Conservation (phyloP, 2,329 filamentous ascomycete species). For the Hymenoscyphus fraxineus region DNA sequence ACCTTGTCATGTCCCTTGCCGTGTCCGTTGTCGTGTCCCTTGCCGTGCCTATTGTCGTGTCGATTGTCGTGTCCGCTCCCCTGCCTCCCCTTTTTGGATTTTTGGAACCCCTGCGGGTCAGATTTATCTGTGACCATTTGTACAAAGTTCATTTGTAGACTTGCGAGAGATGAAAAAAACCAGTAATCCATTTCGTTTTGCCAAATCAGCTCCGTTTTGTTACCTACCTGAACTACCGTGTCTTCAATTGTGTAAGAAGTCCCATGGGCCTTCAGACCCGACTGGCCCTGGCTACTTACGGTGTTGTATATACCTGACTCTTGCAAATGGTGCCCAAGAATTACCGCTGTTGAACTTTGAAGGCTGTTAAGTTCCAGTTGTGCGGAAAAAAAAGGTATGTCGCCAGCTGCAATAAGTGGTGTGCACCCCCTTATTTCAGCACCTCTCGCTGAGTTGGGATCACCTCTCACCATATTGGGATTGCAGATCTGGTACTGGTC, state of each 20-base stretch:
- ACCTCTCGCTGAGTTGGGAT: too few relatives aligned
- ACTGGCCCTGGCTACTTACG: not conserved
- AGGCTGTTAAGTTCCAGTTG: not conserved
- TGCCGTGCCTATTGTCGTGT: too few relatives aligned
- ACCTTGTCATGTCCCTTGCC: too few relatives aligned
- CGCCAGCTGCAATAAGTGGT: not conserved
- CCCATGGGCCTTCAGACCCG: not conserved
- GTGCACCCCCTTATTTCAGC: not conserved
- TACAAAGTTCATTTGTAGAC: slow-evolving; percentile 8
- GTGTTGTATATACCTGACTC: slow-evolving; percentile 6
- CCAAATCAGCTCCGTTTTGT: not conserved
- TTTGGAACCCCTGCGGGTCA: not conserved
- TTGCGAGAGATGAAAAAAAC: slow-evolving; percentile 4
- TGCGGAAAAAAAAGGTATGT: not conserved
- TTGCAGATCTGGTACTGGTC: slow-evolving; percentile 38
- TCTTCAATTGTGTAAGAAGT: not conserved
- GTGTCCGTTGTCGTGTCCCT: too few relatives aligned
- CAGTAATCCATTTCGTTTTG: slow-evolving; percentile 6
- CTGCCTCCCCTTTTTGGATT: too few relatives aligned
- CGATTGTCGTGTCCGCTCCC: too few relatives aligned
- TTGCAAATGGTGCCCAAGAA: not conserved
- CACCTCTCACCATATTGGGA: slow-evolving; percentile 12
- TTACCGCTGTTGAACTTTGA: not conserved
- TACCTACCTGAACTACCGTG: not conserved
- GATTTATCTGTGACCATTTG: slow-evolving; percentile 13